Evolutionary conservation across 345 rosid species (phyloP), one percentile per base, ranked within the genome.

Genomic region (Gossypium sturtianum): DNA sequence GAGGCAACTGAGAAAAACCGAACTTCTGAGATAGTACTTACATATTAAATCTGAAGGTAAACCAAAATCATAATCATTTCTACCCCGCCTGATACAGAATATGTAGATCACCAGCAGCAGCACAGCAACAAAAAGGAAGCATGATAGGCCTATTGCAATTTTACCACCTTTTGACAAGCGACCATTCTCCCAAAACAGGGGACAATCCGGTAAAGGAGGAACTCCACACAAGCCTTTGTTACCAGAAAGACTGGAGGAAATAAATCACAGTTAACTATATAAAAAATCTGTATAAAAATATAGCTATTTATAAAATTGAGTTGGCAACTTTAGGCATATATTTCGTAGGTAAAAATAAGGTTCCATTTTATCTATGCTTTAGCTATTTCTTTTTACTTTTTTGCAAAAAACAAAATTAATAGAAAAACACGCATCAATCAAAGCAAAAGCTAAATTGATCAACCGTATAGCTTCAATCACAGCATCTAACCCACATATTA

Each of bases 221-320:
- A 84, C 92, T 5, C 99, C 98, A 27, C 99, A 96, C 83, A 96
- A 80, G 43, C 89, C 97, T 83, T 93, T 96, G 86, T 96, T 96
- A 66, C 89, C 95, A 22, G 97, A 86, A 66, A 96, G 90, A 82
- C 99, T 96, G 94, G 5, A 64, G 65, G 49, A 47, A 75, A 43
- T 22, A 16, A 38, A 45, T 7, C 15, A 43, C 13, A 23, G 29
- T 25, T 73, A 25, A 61, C 43, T 27, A 3, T 12, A 34, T 23
- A 29, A 11, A 41, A 61, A 27, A 45, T 15, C 38, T n/a, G 44
- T 25, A 61, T 12, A 72, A 29, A 25, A 59, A 54, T 15, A 57
- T 20, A 71, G 52, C 2, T 72, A 20, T 72, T 47, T 12, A 17
- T 23, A 62, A 66, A 75, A 12, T 48, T 17, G 25, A 56, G 45